Percentiles rank a stretch among this genome's conserved stretches.
These are phyloP conservation scores for Coniochaeta pulveracea DNA, from an alignment of 2,329 filamentous ascomycete species.

Conservation along the genomic window DNA sequence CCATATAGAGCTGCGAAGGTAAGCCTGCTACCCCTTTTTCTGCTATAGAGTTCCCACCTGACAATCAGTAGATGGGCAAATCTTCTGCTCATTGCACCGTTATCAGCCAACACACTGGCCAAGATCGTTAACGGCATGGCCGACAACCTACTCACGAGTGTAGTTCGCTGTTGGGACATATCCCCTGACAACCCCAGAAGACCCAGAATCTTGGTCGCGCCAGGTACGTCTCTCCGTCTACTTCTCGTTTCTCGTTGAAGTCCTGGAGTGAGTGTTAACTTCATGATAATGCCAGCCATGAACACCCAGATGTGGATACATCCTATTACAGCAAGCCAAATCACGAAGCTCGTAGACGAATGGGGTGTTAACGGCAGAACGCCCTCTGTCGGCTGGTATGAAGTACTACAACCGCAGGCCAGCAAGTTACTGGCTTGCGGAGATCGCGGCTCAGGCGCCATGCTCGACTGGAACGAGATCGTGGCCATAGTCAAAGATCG, in stretches of 20 bases:
- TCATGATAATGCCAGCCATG: slow-evolving; percentile 24
- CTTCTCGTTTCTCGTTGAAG: too few species aligned
- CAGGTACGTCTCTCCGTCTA: too few species aligned
- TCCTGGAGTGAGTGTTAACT: too few species aligned
- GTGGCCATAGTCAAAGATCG: slow-evolving; percentile 1
- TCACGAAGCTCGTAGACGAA: background rate
- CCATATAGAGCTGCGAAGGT: slow-evolving; percentile 82
- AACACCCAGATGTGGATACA: slow-evolving; percentile 3
- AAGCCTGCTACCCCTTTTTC: slow-evolving; percentile 14
- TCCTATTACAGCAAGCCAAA: slow-evolving; percentile 1
- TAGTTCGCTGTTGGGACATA: slow-evolving; percentile 82
- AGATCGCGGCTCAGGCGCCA: background rate
- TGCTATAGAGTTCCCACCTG: slow-evolving; percentile 6
- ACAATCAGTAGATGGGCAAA: slow-evolving; percentile 15
- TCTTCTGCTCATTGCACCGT: slow-evolving; percentile 14
- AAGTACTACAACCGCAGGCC: slow-evolving; percentile 1
- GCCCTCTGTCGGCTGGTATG: background rate
- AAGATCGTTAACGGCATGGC: slow-evolving; percentile 71
- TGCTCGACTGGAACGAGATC: slow-evolving; percentile 4
- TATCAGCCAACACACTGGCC: slow-evolving; percentile 65
- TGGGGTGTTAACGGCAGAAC: slow-evolving; percentile 2
- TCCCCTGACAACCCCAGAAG: slow-evolving; percentile 42
- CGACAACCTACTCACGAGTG: slow-evolving; percentile 63
- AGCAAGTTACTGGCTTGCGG: slow-evolving; percentile 3
- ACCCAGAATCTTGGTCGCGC: slow-evolving; percentile 62